Conservation (phyloP, 345 rosid species). For the Aquilaria malaccensis region DNA sequence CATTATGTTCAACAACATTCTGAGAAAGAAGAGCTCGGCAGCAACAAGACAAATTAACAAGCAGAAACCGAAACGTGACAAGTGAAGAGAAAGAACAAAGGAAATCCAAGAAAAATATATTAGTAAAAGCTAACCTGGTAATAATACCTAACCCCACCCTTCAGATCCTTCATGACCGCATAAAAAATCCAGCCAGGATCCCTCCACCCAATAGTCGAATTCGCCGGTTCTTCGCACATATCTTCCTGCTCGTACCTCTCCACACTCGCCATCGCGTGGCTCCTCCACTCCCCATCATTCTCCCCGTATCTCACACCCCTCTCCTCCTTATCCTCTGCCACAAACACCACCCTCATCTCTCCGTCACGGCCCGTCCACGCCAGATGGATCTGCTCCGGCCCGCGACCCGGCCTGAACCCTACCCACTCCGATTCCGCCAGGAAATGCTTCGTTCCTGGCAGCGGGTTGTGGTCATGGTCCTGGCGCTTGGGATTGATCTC, state of each 20-base stretch:
- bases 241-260: conserved; percentile 68
- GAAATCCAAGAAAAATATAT: neutral
- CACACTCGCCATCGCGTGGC: conserved; percentile 37
- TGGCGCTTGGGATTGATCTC: conserved; percentile 48
- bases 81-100: neutral
- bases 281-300: conserved; percentile 34
- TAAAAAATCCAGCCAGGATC: conserved; percentile 92
- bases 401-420: conserved; percentile 29
- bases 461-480: conserved; percentile 81
- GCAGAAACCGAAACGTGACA: neutral
- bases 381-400: conserved; percentile 84
- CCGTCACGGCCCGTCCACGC: conserved; percentile 43
- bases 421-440: conserved; percentile 43
- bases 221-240: conserved; percentile 86
- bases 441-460: conserved; percentile 58
- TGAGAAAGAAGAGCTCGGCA: too few species aligned
- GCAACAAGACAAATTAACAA: neutral
- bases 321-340: conserved; percentile 52
- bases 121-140: conserved; percentile 44
- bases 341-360: conserved; percentile 90
- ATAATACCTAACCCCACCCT: conserved; percentile 53
- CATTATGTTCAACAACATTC: too few species aligned
- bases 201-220: conserved; percentile 71
- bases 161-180: conserved; percentile 50
- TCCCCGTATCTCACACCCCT: conserved; percentile 64